These are phyloP conservation scores for Calonectria honghensis DNA, from an alignment of 2,329 filamentous ascomycete genomes.

Conservation along the genomic window DNA sequence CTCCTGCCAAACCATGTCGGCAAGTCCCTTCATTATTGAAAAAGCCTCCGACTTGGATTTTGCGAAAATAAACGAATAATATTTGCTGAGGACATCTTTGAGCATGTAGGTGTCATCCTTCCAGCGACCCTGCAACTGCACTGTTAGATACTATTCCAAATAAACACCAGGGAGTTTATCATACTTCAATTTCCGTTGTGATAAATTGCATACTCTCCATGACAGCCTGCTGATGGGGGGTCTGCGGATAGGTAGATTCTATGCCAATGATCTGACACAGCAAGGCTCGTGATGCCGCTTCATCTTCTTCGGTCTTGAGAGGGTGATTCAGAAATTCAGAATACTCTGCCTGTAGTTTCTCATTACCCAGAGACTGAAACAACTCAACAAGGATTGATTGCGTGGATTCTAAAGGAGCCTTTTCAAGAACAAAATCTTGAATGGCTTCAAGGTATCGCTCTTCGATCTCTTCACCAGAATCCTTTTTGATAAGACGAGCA, in stretches of 20 bases:
- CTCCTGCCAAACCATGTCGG: neutral
- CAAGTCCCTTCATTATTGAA: neutral
- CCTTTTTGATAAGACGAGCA: neutral
- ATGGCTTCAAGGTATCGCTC: neutral
- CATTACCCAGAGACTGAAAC: neutral
- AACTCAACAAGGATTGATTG: neutral
- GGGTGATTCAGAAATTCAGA: neutral
- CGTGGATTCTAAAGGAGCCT: neutral
- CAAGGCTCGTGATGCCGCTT: neutral
- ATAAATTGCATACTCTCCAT: neutral
- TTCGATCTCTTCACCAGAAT: neutral
- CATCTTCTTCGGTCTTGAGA: conserved; percentile 3
- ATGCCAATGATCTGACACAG: neutral
- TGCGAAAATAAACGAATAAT: neutral
- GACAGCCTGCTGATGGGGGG: neutral
- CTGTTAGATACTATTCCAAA: neutral
- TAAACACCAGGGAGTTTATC: neutral
- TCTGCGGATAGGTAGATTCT: neutral
- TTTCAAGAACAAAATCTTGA: neutral
- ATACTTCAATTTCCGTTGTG: neutral
- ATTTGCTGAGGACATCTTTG: neutral
- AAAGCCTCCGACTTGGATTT: neutral
- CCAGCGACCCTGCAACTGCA: neutral
- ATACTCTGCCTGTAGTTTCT: neutral
- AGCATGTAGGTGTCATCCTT: neutral